Evolutionary conservation across 2,329 filamentous ascomycete species (phyloP).

Genomic region (Leptographium flavum): DNA sequence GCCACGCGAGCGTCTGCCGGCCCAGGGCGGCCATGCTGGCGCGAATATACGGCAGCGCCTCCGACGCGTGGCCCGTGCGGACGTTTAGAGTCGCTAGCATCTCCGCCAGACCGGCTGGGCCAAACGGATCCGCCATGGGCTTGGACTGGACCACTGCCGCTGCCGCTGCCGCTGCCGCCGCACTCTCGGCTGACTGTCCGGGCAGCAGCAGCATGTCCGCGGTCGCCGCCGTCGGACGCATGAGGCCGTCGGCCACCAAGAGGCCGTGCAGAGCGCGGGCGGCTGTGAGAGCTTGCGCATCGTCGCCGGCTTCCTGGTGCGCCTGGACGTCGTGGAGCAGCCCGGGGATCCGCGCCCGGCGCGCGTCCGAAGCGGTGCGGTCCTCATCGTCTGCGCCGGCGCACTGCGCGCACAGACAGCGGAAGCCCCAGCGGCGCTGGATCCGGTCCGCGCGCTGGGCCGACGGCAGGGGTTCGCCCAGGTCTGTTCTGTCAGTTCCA

Average conservation of each 20-base stretch:
- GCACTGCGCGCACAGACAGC: conserved; percentile 16
- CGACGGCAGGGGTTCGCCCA: conserved; percentile 10
- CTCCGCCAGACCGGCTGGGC: neutral
- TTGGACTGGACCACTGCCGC: neutral
- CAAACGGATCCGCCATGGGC: conserved; percentile 6
- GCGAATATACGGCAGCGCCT: conserved; percentile 4
- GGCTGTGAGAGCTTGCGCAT: conserved; percentile 12
- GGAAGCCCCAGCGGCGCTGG: conserved; percentile 14
- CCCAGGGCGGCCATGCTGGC: conserved; percentile 1
- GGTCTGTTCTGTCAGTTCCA: conserved; percentile 5
- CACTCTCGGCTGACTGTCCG: neutral
- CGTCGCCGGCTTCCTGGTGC: neutral
- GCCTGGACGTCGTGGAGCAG: neutral
- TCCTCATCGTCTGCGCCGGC: neutral
- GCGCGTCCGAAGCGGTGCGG: conserved; percentile 13
- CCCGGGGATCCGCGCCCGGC: conserved; percentile 7
- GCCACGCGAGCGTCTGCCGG: conserved; percentile 2
- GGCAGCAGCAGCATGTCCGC: neutral
- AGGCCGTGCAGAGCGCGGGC: neutral
- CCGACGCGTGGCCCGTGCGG: neutral
- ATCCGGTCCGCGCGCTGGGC: conserved; percentile 10
- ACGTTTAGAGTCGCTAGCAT: conserved; percentile 1
- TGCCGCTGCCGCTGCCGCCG: too few species aligned
- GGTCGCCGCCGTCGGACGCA: neutral
- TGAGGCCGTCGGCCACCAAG: neutral